A percentile compares a stretch with the other conserved stretches of the same genome.
Evolutionary conservation across 1,284 basidiomycete genomes (phyloP).

Genomic region (Chalciporus piperatoides): DNA sequence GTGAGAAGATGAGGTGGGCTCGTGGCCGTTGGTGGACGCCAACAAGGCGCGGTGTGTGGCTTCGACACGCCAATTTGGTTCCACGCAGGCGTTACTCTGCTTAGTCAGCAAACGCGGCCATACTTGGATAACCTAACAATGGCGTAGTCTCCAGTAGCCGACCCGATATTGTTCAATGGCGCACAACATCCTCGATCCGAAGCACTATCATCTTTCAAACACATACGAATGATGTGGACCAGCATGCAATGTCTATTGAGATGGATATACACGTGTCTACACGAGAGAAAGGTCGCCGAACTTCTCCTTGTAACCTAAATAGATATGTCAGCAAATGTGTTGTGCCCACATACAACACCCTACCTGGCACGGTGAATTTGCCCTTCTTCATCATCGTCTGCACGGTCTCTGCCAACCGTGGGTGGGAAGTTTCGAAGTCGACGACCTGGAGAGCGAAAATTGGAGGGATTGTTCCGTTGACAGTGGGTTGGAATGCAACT

Average conservation of each 20-base stretch:
- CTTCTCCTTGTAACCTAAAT: conserved; percentile 84
- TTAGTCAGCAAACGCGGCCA: conserved; percentile 21
- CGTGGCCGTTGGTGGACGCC: conserved; percentile 10
- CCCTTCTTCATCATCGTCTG: conserved; percentile 99
- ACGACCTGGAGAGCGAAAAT: conserved; percentile 52
- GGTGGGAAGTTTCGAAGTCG: conserved; percentile 91
- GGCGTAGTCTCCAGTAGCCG: too few species aligned
- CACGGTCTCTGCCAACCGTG: conserved; percentile 88
- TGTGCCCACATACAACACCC: conserved; percentile 19
- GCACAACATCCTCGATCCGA: too few species aligned
- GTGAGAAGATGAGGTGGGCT: conserved; percentile 8
- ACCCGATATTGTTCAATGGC: too few species aligned
- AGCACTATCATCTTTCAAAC: not conserved
- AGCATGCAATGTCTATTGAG: conserved; percentile 18
- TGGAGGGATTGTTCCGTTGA: conserved; percentile 1
- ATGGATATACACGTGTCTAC: conserved; percentile 46
- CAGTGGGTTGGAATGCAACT: conserved; percentile 26
- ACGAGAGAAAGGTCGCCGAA: conserved; percentile 89
- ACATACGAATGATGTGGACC: not conserved
- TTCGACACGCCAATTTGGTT: not conserved
- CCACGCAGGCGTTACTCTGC: not conserved
- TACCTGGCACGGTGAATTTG: conserved; percentile 95
- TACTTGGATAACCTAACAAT: too few species aligned
- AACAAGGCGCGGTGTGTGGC: conserved; percentile 16
- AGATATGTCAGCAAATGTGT: conserved; percentile 6